A percentile compares a stretch with the other conserved stretches of the same genome.
Evolutionary conservation across 2,329 filamentous ascomycete genomes (phyloP).

Genomic region (Phialophora expanda): DNA sequence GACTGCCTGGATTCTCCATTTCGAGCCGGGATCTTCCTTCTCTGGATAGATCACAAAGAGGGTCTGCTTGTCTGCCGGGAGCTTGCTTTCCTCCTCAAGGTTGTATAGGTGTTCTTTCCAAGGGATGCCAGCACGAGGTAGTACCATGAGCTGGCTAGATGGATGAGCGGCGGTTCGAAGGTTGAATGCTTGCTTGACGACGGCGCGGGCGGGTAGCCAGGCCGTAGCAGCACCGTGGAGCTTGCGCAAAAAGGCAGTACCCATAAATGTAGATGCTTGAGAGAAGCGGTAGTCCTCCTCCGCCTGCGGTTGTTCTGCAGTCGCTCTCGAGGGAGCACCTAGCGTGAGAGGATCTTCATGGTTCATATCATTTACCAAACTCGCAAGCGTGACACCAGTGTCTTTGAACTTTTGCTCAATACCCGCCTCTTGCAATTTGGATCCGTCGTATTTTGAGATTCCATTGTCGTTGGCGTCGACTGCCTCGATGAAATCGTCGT

Average conservation of each 20-base stretch:
- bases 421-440: constrained; percentile 69
- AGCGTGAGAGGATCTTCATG: constrained; percentile 60
- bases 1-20: constrained; percentile 96
- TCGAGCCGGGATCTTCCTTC: constrained; percentile 72
- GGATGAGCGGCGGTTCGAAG: constrained; percentile 71
- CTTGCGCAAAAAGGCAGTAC: constrained; percentile 83
- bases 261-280: constrained; percentile 79
- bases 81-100: constrained; percentile 69
- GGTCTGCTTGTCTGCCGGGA: constrained; percentile 60
- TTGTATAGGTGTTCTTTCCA: constrained; percentile 97
- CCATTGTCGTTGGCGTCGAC: constrained; percentile 98
- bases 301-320: constrained; percentile 65
- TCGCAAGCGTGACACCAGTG: constrained; percentile 81
- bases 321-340: constrained; percentile 51
- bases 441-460: constrained; percentile 78
- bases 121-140: constrained; percentile 76
- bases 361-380: constrained; percentile 81
- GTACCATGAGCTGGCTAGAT: constrained; percentile 78
- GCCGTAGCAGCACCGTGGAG: constrained; percentile 74
- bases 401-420: constrained; percentile 83
- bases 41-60: constrained; percentile 93
- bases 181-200: constrained; percentile 77
- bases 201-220: constrained; percentile 85
- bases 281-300: constrained; percentile 82
- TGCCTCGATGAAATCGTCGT: constrained; percentile 91